Evolutionary conservation across 2,329 filamentous ascomycete species (phyloP).

Genomic region (Aspergillus udagawae): DNA sequence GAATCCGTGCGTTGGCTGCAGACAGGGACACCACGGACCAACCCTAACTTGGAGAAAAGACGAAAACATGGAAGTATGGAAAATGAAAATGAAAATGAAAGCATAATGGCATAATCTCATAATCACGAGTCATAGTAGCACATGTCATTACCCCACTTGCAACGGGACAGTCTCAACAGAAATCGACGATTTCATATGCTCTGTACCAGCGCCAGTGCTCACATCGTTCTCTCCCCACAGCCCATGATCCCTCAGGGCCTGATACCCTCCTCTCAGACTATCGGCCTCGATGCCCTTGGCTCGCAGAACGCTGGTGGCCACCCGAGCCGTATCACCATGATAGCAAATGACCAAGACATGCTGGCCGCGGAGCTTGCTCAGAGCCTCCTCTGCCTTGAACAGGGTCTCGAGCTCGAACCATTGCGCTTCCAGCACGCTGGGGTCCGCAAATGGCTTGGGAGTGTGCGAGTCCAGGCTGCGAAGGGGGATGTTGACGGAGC

Average conservation of each 20-base stretch:
- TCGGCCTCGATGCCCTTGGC: conserved; percentile 48
- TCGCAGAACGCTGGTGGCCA: conserved; percentile 52
- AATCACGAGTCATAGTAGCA: too few species aligned
- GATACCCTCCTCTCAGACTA: conserved; percentile 44
- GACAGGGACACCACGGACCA: conserved; percentile 5
- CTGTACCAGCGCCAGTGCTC: too few species aligned
- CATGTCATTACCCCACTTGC: not conserved
- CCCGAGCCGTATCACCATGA: conserved; percentile 51
- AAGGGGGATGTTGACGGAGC: conserved; percentile 45
- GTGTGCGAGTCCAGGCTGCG: conserved; percentile 29
- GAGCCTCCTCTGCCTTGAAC: conserved; percentile 30
- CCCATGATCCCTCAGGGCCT: conserved; percentile 23
- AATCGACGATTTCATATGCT: not conserved
- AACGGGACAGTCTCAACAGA: not conserved
- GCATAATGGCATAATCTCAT: too few species aligned
- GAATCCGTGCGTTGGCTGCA: not conserved
- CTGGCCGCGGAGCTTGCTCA: conserved; percentile 24
- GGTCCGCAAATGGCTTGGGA: conserved; percentile 46
- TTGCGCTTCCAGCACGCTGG: conserved; percentile 40
- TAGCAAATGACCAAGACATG: conserved; percentile 51
- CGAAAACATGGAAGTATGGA: not conserved
- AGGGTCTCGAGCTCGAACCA: conserved; percentile 48
- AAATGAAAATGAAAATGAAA: not conserved
- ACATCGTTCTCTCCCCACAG: conserved; percentile 18
- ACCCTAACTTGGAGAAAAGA: too few species aligned